These are phyloP conservation scores for Solanum paucissectum DNA, from an alignment of 257 asterid genomes.

Conservation along the genomic window DNA sequence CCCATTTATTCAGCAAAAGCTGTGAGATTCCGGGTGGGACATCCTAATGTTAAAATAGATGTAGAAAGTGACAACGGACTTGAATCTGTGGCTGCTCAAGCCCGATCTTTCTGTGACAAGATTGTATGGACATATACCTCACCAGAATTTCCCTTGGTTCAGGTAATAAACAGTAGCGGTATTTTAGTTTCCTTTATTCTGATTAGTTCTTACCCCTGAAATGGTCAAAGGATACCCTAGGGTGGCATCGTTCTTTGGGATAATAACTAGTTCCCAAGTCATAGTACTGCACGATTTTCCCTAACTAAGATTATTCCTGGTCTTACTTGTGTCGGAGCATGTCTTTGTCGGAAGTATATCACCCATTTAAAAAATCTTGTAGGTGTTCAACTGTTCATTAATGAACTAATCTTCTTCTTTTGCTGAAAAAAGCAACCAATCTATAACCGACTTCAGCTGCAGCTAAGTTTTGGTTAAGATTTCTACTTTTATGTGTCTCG, in stretches of 20 bases:
- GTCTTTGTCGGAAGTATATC: not conserved
- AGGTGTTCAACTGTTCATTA: not conserved
- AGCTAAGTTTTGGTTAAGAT: not conserved
- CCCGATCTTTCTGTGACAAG: conserved; percentile 20
- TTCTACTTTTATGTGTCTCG: not conserved
- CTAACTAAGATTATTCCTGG: not conserved
- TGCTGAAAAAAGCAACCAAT: not conserved
- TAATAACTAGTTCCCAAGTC: not conserved
- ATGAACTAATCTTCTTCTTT: not conserved
- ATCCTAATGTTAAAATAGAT: conserved; percentile 22
- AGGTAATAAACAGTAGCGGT: conserved; percentile 23
- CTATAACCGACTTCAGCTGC: not conserved
- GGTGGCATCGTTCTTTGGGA: not conserved
- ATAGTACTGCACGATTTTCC: not conserved
- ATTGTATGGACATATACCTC: conserved; percentile 59
- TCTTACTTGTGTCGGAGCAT: not conserved
- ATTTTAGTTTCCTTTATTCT: not conserved
- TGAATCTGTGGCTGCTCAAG: conserved; percentile 14
- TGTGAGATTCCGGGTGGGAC: conserved; percentile 59
- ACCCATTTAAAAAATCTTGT: not conserved
- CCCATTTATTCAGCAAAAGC: conserved; percentile 76
- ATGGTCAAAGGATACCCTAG: not conserved
- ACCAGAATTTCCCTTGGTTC: conserved; percentile 60
- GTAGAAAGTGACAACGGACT: conserved; percentile 9
- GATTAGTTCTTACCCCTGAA: not conserved